Base-by-base conservation (phyloP, 805 yeast species). In the Spathaspora hagerdaliae region DNA sequence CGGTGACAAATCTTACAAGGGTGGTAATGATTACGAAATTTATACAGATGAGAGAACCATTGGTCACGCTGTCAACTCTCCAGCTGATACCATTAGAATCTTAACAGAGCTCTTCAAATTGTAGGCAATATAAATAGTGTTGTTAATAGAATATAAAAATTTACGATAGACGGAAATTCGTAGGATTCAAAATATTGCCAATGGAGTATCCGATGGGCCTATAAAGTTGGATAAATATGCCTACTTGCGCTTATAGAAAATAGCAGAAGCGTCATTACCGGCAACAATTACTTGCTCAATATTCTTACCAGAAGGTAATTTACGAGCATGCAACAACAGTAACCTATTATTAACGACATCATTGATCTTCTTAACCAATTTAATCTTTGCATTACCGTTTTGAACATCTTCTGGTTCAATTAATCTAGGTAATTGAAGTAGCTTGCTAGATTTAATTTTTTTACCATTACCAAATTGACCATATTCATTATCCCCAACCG, bases 1-100 rank as follows among this genome's bases (percentile, higher is more conserved):
- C 65, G 99, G 99, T 74, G 99, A 94, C 80, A 94, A 94, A 80
- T 79, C 96, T 55, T 86, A 86, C 78, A 70, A 82, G 74, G 99
- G 99, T 65, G 99, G 99, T 75, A 94, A 94, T 74, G 99, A 94
- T 75, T 94, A 85, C 74, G 99, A 94, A 79, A 94, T 94, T 70
- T 94, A 85, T 78, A 75, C 66, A 59, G 99, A 94, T 69, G 69
- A 75, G 45, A 88, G 99, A 82, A 91, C 97, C 53, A 83, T 87
- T 53, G 99, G 99, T 59, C 98, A 94, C 65, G 82, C 97, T 50
- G 98, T 94, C 56, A 77, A 79, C 59, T 73, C 78, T 58, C 99
- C 99, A 57, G 86, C 71, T 39, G 99, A 94, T 71, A 94, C 99
- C 56, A 82, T 82, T 56, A 80, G 71, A 58, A 85, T 87, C 73